These are phyloP conservation scores for Tulasnella sp. DNA, from an alignment of 768 basidiomycete genomes.

Conservation along the genomic window DNA sequence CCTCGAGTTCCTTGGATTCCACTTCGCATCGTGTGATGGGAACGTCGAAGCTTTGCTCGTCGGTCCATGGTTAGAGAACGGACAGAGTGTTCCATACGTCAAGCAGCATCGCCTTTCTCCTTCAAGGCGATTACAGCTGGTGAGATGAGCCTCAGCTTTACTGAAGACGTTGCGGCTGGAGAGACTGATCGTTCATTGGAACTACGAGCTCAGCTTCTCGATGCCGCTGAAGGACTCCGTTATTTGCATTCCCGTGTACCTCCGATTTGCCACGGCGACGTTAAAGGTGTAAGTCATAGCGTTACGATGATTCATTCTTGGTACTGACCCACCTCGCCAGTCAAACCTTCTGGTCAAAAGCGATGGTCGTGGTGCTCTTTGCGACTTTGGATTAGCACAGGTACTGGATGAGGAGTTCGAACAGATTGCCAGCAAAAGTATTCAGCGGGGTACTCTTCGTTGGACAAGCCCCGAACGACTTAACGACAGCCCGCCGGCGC, in stretches of 20 bases:
- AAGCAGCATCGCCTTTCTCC: background rate
- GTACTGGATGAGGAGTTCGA: background rate
- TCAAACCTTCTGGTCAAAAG: background rate
- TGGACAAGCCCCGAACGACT: background rate
- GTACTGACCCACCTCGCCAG: too few species aligned
- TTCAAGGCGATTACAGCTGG: background rate
- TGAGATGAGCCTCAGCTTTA: background rate
- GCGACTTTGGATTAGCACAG: background rate
- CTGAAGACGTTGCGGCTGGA: too few species aligned
- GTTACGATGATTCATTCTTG: too few species aligned
- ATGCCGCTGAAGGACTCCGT: background rate
- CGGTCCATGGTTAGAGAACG: background rate
- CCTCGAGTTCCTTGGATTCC: background rate
- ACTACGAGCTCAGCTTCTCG: background rate
- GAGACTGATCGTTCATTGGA: too few species aligned
- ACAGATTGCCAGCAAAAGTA: background rate
- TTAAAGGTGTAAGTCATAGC: constrained; percentile 8
- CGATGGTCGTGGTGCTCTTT: background rate
- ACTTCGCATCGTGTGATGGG: background rate
- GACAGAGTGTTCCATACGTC: background rate
- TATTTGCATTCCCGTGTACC: constrained; percentile 1
- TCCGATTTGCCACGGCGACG: constrained; percentile 13
- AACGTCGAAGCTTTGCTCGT: background rate
- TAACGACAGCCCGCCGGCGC: background rate
- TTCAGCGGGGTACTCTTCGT: background rate